phyloP scores from a whole-genome alignment of 176 grass and related monocot genomes.

The Saccharum spontaneum region DNA sequence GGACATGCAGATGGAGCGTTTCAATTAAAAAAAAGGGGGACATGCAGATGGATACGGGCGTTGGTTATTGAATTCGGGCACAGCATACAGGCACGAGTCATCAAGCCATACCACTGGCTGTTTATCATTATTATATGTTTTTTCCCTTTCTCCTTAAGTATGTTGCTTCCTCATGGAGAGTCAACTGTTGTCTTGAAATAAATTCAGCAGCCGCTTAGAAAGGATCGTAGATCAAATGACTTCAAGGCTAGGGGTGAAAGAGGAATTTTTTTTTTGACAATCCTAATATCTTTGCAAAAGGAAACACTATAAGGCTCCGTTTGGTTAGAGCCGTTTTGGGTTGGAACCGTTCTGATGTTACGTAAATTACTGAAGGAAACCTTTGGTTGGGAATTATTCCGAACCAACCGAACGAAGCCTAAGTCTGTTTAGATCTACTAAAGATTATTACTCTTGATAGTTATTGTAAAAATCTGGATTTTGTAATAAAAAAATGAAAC shows the following conservation, averaged over 20 bases:
- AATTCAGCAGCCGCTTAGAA: background rate
- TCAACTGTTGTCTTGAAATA: background rate
- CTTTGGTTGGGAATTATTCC: too few species aligned
- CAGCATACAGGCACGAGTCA: background rate
- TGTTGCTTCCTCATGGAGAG: background rate
- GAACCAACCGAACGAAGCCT: too few species aligned
- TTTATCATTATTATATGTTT: background rate
- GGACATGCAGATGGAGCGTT: background rate
- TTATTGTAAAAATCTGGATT: background rate
- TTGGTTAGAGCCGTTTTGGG: too few species aligned
- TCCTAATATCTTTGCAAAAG: too few species aligned
- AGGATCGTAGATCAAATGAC: background rate
- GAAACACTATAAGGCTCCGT: too few species aligned
- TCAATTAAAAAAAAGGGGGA: background rate
- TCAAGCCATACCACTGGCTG: background rate
- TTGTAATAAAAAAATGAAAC: background rate
- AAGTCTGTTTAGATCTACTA: background rate
- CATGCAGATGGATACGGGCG: background rate
- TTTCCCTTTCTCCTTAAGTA: background rate
- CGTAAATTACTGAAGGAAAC: too few species aligned
- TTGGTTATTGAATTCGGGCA: background rate
- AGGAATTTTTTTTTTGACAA: too few species aligned
- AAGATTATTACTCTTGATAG: background rate
- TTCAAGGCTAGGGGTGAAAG: background rate
- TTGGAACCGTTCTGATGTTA: too few species aligned